Evolutionary conservation across 169 alveolate species (phyloP).

Genomic region (Plasmodium blacklocki): DNA sequence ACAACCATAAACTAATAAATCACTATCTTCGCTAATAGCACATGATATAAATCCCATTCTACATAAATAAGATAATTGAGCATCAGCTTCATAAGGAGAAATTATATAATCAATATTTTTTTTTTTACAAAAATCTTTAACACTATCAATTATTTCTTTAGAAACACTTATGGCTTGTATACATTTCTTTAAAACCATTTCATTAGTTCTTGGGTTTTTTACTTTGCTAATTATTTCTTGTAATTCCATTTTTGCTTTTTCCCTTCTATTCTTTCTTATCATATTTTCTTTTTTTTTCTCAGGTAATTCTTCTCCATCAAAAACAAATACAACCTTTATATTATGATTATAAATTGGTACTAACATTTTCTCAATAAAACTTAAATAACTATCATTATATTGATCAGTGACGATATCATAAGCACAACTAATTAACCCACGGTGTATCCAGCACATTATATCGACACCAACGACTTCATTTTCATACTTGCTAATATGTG

Average conservation of each 20-base stretch:
- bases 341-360: constrained; percentile 27
- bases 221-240: constrained; percentile 80
- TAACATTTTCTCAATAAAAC: constrained; percentile 62
- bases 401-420: constrained; percentile 66
- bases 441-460: constrained; percentile 89
- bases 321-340: constrained; percentile 78
- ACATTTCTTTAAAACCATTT: constrained; percentile 81
- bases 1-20: constrained; percentile 95
- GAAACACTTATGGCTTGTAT: constrained; percentile 86
- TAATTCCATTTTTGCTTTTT: constrained; percentile 84
- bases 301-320: constrained; percentile 89
- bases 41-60: constrained; percentile 91
- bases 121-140: constrained; percentile 78
- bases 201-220: constrained; percentile 67
- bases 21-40: constrained; percentile 95
- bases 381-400: constrained; percentile 37
- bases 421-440: constrained; percentile 86
- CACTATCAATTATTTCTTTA: constrained; percentile 82
- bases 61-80: constrained; percentile 96
- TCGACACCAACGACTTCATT: constrained; percentile 86
- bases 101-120: constrained; percentile 90
- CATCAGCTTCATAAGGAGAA: constrained; percentile 99
- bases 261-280: constrained; percentile 81
- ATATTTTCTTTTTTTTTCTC: constrained; percentile 83
- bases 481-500: constrained; percentile 79